A percentile compares a stretch with the other conserved stretches of the same genome.
Conservation (phyloP, 2,329 filamentous ascomycete genomes). For the Biscogniauxia mediterranea region DNA sequence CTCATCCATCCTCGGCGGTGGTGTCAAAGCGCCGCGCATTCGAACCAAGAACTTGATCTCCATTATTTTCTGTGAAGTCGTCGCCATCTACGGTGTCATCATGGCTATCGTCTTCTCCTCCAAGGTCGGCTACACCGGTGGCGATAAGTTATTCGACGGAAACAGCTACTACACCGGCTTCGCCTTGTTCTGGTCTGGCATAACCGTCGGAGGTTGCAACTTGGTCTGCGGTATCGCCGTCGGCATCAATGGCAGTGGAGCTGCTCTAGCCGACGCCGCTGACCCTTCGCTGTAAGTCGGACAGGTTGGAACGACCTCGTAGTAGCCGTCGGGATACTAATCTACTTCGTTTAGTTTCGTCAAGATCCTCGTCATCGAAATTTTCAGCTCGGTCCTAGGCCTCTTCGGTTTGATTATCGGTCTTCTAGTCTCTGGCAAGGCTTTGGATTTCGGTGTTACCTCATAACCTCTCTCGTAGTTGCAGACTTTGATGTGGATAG, state of each 20-base stretch:
- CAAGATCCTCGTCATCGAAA: slow-evolving; percentile 98
- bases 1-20: slow-evolving; percentile 93
- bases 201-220: slow-evolving; percentile 95
- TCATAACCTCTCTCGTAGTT: slow-evolving; percentile 18
- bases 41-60: slow-evolving; percentile 99
- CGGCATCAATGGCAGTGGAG: slow-evolving; percentile 96
- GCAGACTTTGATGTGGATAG: slow-evolving; percentile 3
- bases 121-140: slow-evolving; percentile 68
- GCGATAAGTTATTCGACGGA: slow-evolving; percentile 66
- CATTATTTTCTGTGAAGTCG: slow-evolving; percentile 99
- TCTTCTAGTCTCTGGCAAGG: slow-evolving; percentile 81
- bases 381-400: slow-evolving; percentile 96
- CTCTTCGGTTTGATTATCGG: slow-evolving; percentile 96
- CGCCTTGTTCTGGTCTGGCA: slow-evolving; percentile 91
- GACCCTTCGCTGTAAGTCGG: slow-evolving; percentile 77
- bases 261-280: slow-evolving; percentile 91
- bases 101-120: slow-evolving; percentile 98
- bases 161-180: slow-evolving; percentile 92
- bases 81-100: slow-evolving; percentile 99
- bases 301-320: not conserved
- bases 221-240: slow-evolving; percentile 94
- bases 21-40: slow-evolving; percentile 94
- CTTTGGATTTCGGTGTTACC: slow-evolving; percentile 62
- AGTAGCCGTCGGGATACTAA: not conserved
- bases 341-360: slow-evolving; percentile 67